Conservation (phyloP, 1,284 basidiomycete species). For the Malassezia japonica region DNA sequence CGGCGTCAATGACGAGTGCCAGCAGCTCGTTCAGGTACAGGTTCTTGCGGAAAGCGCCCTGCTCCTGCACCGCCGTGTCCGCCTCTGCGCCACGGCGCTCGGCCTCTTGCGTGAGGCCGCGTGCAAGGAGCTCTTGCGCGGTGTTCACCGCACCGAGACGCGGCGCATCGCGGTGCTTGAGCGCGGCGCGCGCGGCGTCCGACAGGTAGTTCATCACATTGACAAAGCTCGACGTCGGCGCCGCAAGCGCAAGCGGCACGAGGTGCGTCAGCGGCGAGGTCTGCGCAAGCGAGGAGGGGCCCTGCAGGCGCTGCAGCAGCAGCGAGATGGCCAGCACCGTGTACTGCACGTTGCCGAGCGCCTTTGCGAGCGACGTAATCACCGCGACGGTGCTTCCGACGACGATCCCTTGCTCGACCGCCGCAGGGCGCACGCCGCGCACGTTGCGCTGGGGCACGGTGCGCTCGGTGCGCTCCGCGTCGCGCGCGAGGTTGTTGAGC, state of each 20-base stretch:
- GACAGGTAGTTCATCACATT: conserved; percentile 81
- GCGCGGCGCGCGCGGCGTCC: conserved; percentile 66
- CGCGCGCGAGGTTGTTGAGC: conserved; percentile 79
- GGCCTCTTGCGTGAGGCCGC: conserved; percentile 20
- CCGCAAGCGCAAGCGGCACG: conserved; percentile 73
- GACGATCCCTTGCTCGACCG: conserved; percentile 61
- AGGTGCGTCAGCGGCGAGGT: conserved; percentile 83
- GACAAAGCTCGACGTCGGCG: conserved; percentile 65
- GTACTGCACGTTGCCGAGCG: conserved; percentile 32
- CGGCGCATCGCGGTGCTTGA: conserved; percentile 25
- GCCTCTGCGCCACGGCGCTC: conserved; percentile 12
- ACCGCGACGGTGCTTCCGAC: conserved; percentile 70
- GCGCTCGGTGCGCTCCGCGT: conserved; percentile 43
- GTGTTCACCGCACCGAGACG: conserved; percentile 44
- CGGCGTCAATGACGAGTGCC: conserved; percentile 66
- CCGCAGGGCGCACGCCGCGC: conserved; percentile 22
- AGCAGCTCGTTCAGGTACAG: conserved; percentile 74
- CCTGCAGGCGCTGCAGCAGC: conserved; percentile 75
- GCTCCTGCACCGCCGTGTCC: neutral
- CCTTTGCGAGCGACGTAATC: conserved; percentile 37
- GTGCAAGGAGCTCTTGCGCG: conserved; percentile 30
- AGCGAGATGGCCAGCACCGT: conserved; percentile 60
- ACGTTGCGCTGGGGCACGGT: conserved; percentile 21
- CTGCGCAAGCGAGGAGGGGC: conserved; percentile 73
- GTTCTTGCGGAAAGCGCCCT: conserved; percentile 25